Conservation (phyloP, 1,284 basidiomycete species). For the Hemileia vastatrix region DNA sequence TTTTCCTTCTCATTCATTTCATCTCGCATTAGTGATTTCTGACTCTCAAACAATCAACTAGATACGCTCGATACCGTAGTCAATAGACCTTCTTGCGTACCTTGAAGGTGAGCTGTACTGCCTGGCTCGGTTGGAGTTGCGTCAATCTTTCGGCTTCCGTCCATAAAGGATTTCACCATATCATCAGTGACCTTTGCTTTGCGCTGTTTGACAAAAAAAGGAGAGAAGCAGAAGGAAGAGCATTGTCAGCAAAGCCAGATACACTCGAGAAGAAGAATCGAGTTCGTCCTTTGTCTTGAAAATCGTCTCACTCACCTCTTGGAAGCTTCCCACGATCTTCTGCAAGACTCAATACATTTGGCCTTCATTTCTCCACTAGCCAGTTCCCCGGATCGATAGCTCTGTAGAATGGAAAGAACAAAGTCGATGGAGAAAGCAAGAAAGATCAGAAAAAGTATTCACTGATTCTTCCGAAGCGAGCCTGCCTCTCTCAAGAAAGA, state of each 20-base stretch:
- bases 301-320: constrained; percentile 54
- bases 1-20: no score
- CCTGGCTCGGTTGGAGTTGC: no score
- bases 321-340: constrained; percentile 75
- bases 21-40: no score
- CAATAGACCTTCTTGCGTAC: no score
- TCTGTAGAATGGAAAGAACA: constrained; percentile 16
- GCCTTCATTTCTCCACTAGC: constrained; percentile 89
- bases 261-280: background rate
- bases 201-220: constrained; percentile 50
- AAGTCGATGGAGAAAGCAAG: background rate
- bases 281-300: background rate
- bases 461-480: background rate
- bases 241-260: background rate
- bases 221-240: constrained; percentile 37
- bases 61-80: no score
- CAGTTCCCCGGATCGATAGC: constrained; percentile 61
- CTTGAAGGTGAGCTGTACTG: background rate
- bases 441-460: background rate
- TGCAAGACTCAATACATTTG: constrained; percentile 78
- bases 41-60: no score
- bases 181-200: constrained; percentile 73
- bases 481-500: background rate
- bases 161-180: constrained; percentile 70
- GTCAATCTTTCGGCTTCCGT: constrained; percentile 66